Evolutionary conservation across 257 asterid genomes (phyloP).

Genomic region (Nyctanthes arbortristis): DNA sequence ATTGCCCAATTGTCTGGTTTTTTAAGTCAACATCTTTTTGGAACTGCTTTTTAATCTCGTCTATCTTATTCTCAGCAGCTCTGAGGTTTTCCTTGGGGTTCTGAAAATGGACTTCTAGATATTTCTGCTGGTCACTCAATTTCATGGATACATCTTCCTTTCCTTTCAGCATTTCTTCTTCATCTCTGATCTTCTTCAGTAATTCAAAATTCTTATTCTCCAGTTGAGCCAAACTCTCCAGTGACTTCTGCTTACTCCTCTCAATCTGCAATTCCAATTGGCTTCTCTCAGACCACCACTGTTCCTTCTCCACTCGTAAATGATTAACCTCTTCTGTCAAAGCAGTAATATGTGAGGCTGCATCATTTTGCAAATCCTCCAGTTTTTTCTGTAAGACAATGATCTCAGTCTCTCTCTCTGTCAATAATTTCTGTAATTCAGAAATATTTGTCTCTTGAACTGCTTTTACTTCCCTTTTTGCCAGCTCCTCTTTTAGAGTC

Average conservation of each 20-base stretch:
- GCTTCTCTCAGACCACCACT: conserved; percentile 50
- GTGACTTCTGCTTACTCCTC: conserved; percentile 48
- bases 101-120: conserved; percentile 39
- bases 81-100: conserved; percentile 50
- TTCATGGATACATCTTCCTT: conserved; percentile 46
- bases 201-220: conserved; percentile 46
- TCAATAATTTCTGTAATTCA: conserved; percentile 42
- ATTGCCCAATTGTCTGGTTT: conserved; percentile 47
- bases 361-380: conserved; percentile 47
- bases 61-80: conserved; percentile 46
- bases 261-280: conserved; percentile 47
- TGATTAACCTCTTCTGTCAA: conserved; percentile 41
- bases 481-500: conserved; percentile 50
- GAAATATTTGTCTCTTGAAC: conserved; percentile 33
- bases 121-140: conserved; percentile 47
- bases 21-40: conserved; percentile 39
- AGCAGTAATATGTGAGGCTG: conserved; percentile 38
- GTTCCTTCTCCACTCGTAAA: conserved; percentile 46
- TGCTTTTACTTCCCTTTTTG: conserved; percentile 50
- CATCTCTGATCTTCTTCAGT: conserved; percentile 47
- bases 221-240: conserved; percentile 38
- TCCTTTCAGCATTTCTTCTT: conserved; percentile 51
- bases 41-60: conserved; percentile 51
- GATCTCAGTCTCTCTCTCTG: conserved; percentile 45
- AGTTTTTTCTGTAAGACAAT: conserved; percentile 38